A percentile compares a stretch with the other conserved stretches of the same genome.
Conservation (phyloP, 371 early-diverging fungal genomes). For the Vittaforma corneae region DNA sequence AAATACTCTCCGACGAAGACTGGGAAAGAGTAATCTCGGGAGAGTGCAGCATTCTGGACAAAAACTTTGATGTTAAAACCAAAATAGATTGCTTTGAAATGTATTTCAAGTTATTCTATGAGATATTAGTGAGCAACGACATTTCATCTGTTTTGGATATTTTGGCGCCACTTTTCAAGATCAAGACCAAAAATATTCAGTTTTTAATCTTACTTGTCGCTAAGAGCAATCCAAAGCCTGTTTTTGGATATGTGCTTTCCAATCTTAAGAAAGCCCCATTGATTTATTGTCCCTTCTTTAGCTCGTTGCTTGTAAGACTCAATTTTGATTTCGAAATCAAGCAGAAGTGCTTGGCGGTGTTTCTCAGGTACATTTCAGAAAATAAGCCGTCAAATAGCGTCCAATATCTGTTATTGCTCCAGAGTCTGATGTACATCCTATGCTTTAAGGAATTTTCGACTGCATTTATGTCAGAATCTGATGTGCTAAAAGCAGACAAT, state of each 20-base stretch:
- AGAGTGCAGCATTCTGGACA: neutral
- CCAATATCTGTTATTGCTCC: neutral
- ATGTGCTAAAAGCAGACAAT: too few relatives aligned
- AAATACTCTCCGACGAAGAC: neutral
- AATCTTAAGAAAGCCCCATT: neutral
- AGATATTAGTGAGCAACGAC: neutral
- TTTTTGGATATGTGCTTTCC: neutral
- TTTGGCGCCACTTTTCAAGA: neutral
- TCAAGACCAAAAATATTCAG: neutral
- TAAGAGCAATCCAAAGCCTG: neutral
- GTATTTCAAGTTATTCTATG: neutral
- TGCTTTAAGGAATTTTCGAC: too few relatives aligned
- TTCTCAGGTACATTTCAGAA: neutral
- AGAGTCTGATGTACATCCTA: slow-evolving; percentile 1
- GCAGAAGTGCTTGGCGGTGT: neutral
- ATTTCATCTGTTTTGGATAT: neutral
- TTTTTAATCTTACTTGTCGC: neutral
- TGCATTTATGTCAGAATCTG: too few relatives aligned
- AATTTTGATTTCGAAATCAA: neutral
- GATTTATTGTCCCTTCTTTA: neutral
- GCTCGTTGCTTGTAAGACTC: neutral
- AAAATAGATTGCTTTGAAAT: neutral
- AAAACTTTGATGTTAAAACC: neutral
- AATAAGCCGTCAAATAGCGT: neutral
- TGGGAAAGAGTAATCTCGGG: neutral